A percentile compares a stretch with the other conserved stretches of the same genome.
Conservation (phyloP, 345 rosid genomes). For the Murraya paniculata region DNA sequence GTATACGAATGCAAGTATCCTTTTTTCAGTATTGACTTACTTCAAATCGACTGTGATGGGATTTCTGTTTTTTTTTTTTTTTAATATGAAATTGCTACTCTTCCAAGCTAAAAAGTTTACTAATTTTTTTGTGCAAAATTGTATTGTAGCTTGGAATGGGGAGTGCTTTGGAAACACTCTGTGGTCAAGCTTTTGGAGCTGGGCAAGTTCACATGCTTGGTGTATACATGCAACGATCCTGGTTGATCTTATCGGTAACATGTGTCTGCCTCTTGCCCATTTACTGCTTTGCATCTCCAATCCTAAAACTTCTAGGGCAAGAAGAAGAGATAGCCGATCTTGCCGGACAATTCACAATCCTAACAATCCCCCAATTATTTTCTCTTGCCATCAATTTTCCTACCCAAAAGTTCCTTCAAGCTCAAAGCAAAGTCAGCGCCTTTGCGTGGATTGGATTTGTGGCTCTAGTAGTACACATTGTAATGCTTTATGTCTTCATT, state of each 20-base stretch:
- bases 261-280: slow-evolving; percentile 53
- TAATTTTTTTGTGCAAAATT: not conserved
- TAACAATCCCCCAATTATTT: slow-evolving; percentile 60
- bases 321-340: slow-evolving; percentile 44
- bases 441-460: slow-evolving; percentile 57
- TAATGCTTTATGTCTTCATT: slow-evolving; percentile 49
- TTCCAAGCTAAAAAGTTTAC: too few relatives aligned
- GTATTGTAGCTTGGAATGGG: slow-evolving; percentile 82
- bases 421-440: slow-evolving; percentile 62
- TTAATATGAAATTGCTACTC: too few relatives aligned
- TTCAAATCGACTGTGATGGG: not conserved
- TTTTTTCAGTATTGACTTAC: not conserved
- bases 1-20: not conserved
- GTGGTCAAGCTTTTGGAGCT: slow-evolving; percentile 92
- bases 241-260: slow-evolving; percentile 48
- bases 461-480: slow-evolving; percentile 40
- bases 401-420: slow-evolving; percentile 68
- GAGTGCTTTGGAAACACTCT: slow-evolving; percentile 85
- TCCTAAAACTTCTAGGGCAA: slow-evolving; percentile 60
- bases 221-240: slow-evolving; percentile 78
- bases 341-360: slow-evolving; percentile 57
- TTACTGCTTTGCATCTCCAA: slow-evolving; percentile 62
- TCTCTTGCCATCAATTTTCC: slow-evolving; percentile 67
- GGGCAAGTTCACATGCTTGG: slow-evolving; percentile 77
- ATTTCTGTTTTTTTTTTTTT: too few relatives aligned